Evolutionary conservation across 2,329 filamentous ascomycete genomes (phyloP), one percentile per base, ranked within the genome.

Genomic region (Aspergillus neoniger): DNA sequence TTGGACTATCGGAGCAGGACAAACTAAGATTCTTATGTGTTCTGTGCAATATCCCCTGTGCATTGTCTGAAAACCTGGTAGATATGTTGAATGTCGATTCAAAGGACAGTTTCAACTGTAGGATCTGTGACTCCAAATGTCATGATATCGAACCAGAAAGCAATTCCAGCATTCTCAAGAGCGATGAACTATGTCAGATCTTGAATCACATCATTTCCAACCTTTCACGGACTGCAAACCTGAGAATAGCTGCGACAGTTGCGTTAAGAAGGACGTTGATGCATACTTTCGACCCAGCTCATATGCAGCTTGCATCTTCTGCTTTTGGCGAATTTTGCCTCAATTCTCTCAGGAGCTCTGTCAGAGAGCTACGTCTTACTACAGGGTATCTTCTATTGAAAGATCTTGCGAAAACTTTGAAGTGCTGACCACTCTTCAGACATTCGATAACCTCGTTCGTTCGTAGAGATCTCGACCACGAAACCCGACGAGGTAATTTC

Each of bases 341-440:
- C 4, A 86, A 89, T 66, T 91, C 90, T 0, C 80, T 98, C 41
- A 88, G 89, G 64, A 96, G 93, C 74, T 96, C 93, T 1, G 76
- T 92, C 19, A 86, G 94, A 70, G 95, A 98, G 73, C 80, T 98
- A 28, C 88, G 94, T 32, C 85, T 97, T 67, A 89, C 89, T 39
- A 90, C 93, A 60, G 90, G 89, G 81, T 89, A 65, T 65, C 65
- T 52, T 8, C 2, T 8, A 28, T 28, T 28, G 25, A 8, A 8
- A 28, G 25, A 28, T 28, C 25, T 28, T 28, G 25, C 25, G 25
- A 28, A 28, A 28, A 28, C 21, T 30, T 53, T 7, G 59, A 14
- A 10, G 23, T 65, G 41, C 44, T 62, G 17, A 61, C 44, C 30
- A 58, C 25, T 28, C 62, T 44, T 44, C 21, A 89, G 87, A 38